Conservation (phyloP, 2,329 filamentous ascomycete genomes). For the Colletotrichum phormii region DNA sequence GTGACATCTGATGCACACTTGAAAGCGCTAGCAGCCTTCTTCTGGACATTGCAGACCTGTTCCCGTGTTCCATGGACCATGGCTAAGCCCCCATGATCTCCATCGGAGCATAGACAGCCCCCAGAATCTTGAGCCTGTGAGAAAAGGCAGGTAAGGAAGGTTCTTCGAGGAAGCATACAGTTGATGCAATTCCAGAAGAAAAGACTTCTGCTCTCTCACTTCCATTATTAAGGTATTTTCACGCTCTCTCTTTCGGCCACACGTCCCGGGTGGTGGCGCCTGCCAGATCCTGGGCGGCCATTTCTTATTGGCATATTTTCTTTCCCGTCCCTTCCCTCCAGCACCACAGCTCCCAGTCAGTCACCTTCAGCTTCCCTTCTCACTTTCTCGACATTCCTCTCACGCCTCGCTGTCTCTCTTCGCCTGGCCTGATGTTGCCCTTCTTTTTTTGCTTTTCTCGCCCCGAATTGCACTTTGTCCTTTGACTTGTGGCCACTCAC, state of each 20-base stretch:
- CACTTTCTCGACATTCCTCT: conserved; percentile 6
- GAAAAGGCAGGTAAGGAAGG: background rate
- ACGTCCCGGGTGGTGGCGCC: conserved; percentile 5
- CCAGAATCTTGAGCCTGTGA: background rate
- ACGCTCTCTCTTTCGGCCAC: background rate
- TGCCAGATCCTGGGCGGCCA: conserved; percentile 2
- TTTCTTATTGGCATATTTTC: background rate
- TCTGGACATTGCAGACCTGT: too few relatives aligned
- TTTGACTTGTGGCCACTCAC: background rate
- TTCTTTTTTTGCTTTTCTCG: conserved; percentile 15
- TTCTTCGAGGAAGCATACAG: background rate
- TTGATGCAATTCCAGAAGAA: too few relatives aligned
- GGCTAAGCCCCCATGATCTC: conserved; percentile 6
- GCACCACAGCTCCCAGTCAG: background rate
- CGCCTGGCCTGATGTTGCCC: conserved; percentile 1
- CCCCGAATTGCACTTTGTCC: background rate
- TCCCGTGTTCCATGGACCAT: background rate
- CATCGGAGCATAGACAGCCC: conserved; percentile 11
- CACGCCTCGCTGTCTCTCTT: background rate
- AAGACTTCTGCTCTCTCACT: too few relatives aligned
- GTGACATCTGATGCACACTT: conserved; percentile 9
- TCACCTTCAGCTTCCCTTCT: background rate
- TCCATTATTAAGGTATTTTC: too few relatives aligned
- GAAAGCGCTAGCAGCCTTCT: background rate
- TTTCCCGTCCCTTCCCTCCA: conserved; percentile 1